A percentile compares a stretch with the other conserved stretches of the same genome.
Conservation (phyloP, 345 rosid species). For the Syzygium jambos region DNA sequence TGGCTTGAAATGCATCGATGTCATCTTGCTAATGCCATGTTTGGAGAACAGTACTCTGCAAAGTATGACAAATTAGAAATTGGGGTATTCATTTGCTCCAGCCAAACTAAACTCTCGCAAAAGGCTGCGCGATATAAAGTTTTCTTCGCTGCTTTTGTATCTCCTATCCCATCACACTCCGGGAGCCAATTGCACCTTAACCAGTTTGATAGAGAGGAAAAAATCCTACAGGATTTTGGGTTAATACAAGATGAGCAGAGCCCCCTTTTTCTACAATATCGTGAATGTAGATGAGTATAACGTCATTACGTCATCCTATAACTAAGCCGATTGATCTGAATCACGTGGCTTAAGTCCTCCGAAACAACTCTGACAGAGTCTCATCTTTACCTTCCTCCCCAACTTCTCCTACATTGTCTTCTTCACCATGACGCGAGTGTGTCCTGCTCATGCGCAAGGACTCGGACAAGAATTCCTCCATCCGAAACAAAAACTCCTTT, state of each 20-base stretch:
- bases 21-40: not conserved
- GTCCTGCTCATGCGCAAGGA: conserved; percentile 26
- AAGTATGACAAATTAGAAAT: not conserved
- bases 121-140: not conserved
- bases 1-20: not conserved
- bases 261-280: not conserved
- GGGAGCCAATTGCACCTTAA: not conserved
- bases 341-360: conserved; percentile 18
- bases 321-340: not conserved
- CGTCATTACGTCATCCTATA: not conserved
- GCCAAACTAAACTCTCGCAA: not conserved
- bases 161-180: not conserved
- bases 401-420: conserved; percentile 25
- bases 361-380: conserved; percentile 55
- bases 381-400: conserved; percentile 27
- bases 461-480: conserved; percentile 51
- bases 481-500: conserved; percentile 34
- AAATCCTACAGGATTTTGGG: not conserved
- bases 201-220: not conserved
- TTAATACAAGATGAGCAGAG: not conserved
- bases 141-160: not conserved
- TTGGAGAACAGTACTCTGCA: not conserved
- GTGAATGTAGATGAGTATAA: not conserved
- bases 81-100: not conserved
- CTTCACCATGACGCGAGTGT: conserved; percentile 33